Evolutionary conservation across 371 early-diverging fungal genomes (phyloP).

Genomic region (Neoconidiobolus thromboides): DNA sequence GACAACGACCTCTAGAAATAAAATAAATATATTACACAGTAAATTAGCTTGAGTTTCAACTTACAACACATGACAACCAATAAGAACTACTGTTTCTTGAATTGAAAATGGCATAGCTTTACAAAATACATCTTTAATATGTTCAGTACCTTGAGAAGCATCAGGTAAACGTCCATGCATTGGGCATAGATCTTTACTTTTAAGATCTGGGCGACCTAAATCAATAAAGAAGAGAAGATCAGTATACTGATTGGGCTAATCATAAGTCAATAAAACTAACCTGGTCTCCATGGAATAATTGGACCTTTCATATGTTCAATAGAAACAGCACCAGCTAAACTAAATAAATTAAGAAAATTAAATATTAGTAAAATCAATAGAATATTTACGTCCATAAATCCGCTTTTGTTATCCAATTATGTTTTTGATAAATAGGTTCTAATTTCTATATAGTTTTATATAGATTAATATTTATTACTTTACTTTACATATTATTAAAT

Average conservation of each 20-base stretch:
- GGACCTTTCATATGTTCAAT: constrained; percentile 83
- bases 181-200: constrained; percentile 20
- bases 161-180: constrained; percentile 90
- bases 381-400: constrained; percentile 2
- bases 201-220: constrained; percentile 13
- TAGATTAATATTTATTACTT: too few relatives aligned
- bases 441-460: neutral
- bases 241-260: neutral
- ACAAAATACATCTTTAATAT: constrained; percentile 69
- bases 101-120: constrained; percentile 82
- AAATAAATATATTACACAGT: too few relatives aligned
- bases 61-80: constrained; percentile 68
- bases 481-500: constrained; percentile 37
- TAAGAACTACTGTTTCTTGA: constrained; percentile 82
- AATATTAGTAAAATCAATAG: neutral
- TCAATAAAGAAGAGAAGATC: neutral
- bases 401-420: constrained; percentile 3
- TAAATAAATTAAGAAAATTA: constrained; percentile 50
- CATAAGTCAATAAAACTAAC: constrained; percentile 40
- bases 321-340: constrained; percentile 76
- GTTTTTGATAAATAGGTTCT: constrained; percentile 3
- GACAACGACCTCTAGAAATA: constrained; percentile 54
- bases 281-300: constrained; percentile 69
- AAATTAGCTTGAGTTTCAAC: neutral
- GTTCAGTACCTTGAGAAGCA: constrained; percentile 49